Base-by-base conservation (phyloP, 495 filamentous ascomycete species). In the Ascobolus immersus region DNA sequence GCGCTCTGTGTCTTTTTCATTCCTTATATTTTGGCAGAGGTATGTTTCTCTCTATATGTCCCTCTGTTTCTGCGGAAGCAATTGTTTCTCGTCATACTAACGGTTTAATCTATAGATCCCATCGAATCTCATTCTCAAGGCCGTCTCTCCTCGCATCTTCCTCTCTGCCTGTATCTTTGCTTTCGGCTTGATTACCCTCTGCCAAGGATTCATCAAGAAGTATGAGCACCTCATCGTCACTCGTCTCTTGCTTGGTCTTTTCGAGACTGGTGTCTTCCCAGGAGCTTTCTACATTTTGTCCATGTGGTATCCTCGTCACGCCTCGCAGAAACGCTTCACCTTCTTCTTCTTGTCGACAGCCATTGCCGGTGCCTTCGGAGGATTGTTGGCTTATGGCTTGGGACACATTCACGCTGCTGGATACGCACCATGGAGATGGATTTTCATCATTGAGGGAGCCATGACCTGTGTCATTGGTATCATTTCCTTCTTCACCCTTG, bases 1-100 rank as follows among this genome's bases (percentile, higher is more conserved):
- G 59, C 71, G 17, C 67, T 78, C 10, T 73, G 67, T 5, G 68
- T 76, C 41, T 56, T 82, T 18, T 82, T 78, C 40, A 69, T 78
- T 32, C 75, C 73, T 6, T 74, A 69, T 41, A 51, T 59, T 34
- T 57, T 65, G 52, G 61, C 22, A 7, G 22, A n/a, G 22, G 7
- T n/a, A 25, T 7, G n/a, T 25, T 25, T n/a, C 22, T n/a, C 7
- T 25, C n/a, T 25, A 7, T 7, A 7, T 25, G 22, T 7, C 22
- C n/a, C n/a, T 7, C 7, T 25, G 22, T n/a, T 7, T n/a, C 7
- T 25, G 22, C 22, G 7, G 7, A 25, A 25, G 7, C 7, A 25
- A 25, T n/a, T n/a, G n/a, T 25, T 7, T n/a, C 7, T 25, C n/a
- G 8, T n/a, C 4, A 23, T 28, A 33, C n/a, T n/a, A n/a, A n/a